These are phyloP conservation scores for Neurospora sp. DNA, from an alignment of 495 filamentous ascomycete species.

Conservation along the genomic window DNA sequence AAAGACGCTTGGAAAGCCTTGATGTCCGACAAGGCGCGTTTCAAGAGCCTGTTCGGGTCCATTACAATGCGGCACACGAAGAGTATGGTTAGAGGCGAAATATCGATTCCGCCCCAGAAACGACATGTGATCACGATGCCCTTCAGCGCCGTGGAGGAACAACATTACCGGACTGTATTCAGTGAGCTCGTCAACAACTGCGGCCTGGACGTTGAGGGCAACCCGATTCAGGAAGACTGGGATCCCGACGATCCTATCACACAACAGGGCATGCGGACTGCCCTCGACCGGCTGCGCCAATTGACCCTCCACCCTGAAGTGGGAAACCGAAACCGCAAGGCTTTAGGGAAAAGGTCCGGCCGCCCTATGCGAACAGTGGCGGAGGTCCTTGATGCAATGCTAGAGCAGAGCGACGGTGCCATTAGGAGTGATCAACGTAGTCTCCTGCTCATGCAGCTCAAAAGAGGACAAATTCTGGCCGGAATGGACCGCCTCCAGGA, in stretches of 20 bases:
- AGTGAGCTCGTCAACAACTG: slow-evolving; percentile 60
- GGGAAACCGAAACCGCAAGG: slow-evolving; percentile 54
- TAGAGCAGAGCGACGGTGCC: slow-evolving; percentile 61
- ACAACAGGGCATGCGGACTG: slow-evolving; percentile 53
- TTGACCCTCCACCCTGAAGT: slow-evolving; percentile 80
- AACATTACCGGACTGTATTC: slow-evolving; percentile 68
- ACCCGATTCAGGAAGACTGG: slow-evolving; percentile 50
- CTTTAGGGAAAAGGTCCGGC: slow-evolving; percentile 52
- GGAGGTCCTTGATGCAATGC: slow-evolving; percentile 81
- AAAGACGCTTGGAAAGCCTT: slow-evolving; percentile 58
- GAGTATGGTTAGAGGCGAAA: slow-evolving; percentile 61
- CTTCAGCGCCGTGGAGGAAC: slow-evolving; percentile 80
- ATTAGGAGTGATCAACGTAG: slow-evolving; percentile 58
- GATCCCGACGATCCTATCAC: slow-evolving; percentile 44
- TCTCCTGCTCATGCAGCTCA: slow-evolving; percentile 49
- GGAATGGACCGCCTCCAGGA: slow-evolving; percentile 42
- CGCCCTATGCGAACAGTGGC: slow-evolving; percentile 61
- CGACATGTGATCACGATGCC: slow-evolving; percentile 81
- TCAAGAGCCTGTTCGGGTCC: slow-evolving; percentile 52
- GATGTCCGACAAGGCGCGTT: slow-evolving; percentile 47
- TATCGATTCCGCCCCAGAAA: slow-evolving; percentile 64
- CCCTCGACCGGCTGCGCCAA: slow-evolving; percentile 54
- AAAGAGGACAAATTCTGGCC: slow-evolving; percentile 65
- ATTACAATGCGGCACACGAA: slow-evolving; percentile 84
- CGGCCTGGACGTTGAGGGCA: slow-evolving; percentile 54